Evolutionary conservation across 805 yeast genomes (phyloP), one percentile per base, ranked within the genome.

Genomic region (Metschnikowia kofuensis): DNA sequence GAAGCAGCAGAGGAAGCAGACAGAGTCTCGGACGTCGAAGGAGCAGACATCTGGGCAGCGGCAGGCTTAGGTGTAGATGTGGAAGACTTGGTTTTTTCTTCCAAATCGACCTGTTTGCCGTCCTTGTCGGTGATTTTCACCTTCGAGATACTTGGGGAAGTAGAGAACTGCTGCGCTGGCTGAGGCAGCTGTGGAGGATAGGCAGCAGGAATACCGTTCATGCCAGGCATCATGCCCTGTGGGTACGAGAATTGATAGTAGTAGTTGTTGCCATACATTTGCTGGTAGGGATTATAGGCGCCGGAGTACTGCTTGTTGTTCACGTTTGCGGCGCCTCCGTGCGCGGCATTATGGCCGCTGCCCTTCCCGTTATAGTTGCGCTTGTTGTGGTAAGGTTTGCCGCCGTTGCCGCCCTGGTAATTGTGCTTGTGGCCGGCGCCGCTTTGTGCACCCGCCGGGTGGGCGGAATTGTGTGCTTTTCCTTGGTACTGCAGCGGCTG

Each of bases 111-210:
- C 40, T 63, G 69, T 48, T 67, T 70, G 6, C 77, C 78, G 38
- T 71, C 75, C 57, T 68, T 70, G 46, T 71, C 73, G 35, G 76
- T 72, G 47, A 73, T 62, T 51, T 66, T 71, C 30, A 72, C 64
- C 55, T 65, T 70, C 4, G 54, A 44, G 13, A 59, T 55, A 10
- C 58, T 55, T 21, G 58, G 49, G 30, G 54, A 48, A 7, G 40
- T 21, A 6, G 58, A 41, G 38, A 42, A 53, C 26, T 42, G 54
- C 31, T 48, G 57, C 15, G 37, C 49, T 21, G 48, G 54, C 45
- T 41, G 55, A 13, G 57, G 53, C 60, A 55, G 59, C 35, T 55
- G 59, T 10, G 55, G 55, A 7, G 49, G 31, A 46, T 53, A 56
- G n/a, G 42, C 42, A 9, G 41, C 41, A 10, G 57, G 60, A 21